Evolutionary conservation across 2,329 filamentous ascomycete genomes (phyloP).

Genomic region (Rhynchosporium agropyri): DNA sequence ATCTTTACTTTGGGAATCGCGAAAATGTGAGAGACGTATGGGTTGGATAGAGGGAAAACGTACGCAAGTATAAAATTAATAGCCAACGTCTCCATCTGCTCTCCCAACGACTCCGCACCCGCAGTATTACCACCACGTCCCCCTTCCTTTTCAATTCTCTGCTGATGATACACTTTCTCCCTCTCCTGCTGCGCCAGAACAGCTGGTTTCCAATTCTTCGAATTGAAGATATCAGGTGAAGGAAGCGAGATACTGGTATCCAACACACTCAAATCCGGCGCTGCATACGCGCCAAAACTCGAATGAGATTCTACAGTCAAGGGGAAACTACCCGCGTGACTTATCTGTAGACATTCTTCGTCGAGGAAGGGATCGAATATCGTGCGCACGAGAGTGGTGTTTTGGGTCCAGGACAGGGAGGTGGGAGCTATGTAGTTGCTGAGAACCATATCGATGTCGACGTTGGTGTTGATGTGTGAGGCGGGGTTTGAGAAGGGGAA

Average conservation of each 20-base stretch:
- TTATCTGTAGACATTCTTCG: conserved; percentile 30
- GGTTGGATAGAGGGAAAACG: conserved; percentile 6
- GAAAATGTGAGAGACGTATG: neutral
- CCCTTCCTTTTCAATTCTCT: neutral
- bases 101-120: neutral
- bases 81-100: conserved; percentile 31
- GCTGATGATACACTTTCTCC: neutral
- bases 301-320: conserved; percentile 1
- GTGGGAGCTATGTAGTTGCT: conserved; percentile 1
- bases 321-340: conserved; percentile 15
- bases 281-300: neutral
- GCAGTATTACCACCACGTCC: neutral
- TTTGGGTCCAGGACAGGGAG: conserved; percentile 11
- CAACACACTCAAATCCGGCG: neutral
- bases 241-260: conserved; percentile 13
- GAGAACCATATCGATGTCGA: conserved; percentile 2
- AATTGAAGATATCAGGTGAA: conserved; percentile 13
- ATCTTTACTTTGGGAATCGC: neutral
- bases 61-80: conserved; percentile 41
- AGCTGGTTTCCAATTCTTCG: conserved; percentile 1
- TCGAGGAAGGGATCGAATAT: conserved; percentile 31
- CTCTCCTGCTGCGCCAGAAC: conserved; percentile 4
- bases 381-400: conserved; percentile 26
- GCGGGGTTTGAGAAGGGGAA: neutral
- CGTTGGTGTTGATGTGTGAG: neutral